Evolutionary conservation across 257 asterid species (phyloP).

Genomic region (Gardenia jasminoides): DNA sequence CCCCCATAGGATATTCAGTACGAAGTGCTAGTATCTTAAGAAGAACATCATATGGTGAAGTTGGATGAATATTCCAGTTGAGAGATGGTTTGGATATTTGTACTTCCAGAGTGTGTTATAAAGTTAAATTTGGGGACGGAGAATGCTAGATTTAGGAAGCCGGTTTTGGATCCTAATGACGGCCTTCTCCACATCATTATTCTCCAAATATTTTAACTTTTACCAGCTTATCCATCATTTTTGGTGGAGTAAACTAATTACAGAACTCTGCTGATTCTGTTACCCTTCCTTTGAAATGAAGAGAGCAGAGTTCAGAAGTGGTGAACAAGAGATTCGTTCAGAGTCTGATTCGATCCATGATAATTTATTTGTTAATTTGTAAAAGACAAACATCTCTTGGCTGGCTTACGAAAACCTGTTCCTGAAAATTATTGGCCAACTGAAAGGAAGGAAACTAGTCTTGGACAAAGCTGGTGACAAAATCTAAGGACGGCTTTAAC

Average conservation of each 20-base stretch:
- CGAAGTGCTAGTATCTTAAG: background rate
- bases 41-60: background rate
- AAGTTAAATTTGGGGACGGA: background rate
- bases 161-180: slow-evolving; percentile 2
- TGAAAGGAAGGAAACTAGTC: background rate
- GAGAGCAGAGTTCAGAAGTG: background rate
- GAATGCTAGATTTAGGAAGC: background rate
- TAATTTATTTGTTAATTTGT: background rate
- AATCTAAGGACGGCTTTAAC: background rate
- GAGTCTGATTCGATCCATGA: background rate
- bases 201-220: background rate
- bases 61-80: slow-evolving; percentile 4
- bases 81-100: background rate
- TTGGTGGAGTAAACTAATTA: background rate
- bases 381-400: background rate
- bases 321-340: background rate
- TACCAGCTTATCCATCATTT: background rate
- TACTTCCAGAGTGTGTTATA: background rate
- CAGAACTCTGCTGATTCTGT: background rate
- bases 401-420: background rate
- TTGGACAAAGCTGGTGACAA: slow-evolving; percentile 10
- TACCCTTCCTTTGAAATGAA: background rate
- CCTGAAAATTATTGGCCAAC: background rate
- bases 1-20: slow-evolving; percentile 19
- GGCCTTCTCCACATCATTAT: slow-evolving; percentile 9